Evolutionary conservation across 2,329 filamentous ascomycete genomes (phyloP).

Genomic region (Diaporthe ilicicola): DNA sequence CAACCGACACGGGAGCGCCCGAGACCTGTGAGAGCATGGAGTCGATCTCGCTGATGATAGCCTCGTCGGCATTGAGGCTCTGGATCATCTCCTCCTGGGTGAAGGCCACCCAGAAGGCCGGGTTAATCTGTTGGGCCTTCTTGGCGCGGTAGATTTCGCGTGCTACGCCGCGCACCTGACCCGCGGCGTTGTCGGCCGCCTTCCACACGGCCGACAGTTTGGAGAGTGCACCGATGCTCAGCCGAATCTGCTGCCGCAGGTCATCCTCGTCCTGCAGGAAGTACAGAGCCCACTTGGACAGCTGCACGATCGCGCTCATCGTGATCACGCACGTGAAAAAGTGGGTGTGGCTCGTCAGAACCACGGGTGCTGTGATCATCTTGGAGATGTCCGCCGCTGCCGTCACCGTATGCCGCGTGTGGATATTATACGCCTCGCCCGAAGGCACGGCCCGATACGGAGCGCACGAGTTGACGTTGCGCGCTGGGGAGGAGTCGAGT

Average conservation of each 20-base stretch:
- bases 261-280: slow-evolving; percentile 71
- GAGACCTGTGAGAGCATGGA: slow-evolving; percentile 43
- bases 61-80: slow-evolving; percentile 65
- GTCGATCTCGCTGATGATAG: slow-evolving; percentile 67
- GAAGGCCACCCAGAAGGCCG: slow-evolving; percentile 63
- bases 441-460: slow-evolving; percentile 62
- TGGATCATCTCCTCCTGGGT: slow-evolving; percentile 64
- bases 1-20: slow-evolving; percentile 27
- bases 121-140: slow-evolving; percentile 62
- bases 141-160: slow-evolving; percentile 73
- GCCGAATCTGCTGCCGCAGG: slow-evolving; percentile 77
- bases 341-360: slow-evolving; percentile 78
- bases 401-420: slow-evolving; percentile 82
- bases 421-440: slow-evolving; percentile 65
- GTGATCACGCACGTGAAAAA: slow-evolving; percentile 86
- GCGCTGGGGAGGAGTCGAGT: slow-evolving; percentile 68
- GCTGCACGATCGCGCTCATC: slow-evolving; percentile 80
- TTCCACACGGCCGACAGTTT: slow-evolving; percentile 76
- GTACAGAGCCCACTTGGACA: slow-evolving; percentile 78
- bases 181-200: slow-evolving; percentile 73
- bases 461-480: slow-evolving; percentile 71
- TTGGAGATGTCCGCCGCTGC: slow-evolving; percentile 81
- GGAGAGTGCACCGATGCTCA: slow-evolving; percentile 81
- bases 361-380: slow-evolving; percentile 77
- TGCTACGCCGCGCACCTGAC: slow-evolving; percentile 81